A percentile compares a stretch with the other conserved stretches of the same genome.
Evolutionary conservation across 768 basidiomycete species (phyloP).

Genomic region (Tricholoma sp.): DNA sequence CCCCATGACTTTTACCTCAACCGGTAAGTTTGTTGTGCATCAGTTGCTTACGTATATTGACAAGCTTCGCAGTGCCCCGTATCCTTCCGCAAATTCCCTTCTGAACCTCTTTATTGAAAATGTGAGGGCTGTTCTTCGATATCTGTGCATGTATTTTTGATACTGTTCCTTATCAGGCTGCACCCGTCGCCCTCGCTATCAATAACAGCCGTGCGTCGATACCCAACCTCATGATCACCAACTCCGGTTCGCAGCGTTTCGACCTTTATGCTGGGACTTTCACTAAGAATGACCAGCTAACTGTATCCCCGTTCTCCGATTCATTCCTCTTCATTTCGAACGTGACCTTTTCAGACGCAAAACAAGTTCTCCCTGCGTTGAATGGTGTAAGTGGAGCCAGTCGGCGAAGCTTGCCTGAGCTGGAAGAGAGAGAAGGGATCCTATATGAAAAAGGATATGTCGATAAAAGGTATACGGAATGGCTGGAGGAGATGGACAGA

Average conservation of each 20-base stretch:
- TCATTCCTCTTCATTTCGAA: constrained; percentile 57
- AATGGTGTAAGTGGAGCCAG: constrained; percentile 42
- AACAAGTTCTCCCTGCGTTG: constrained; percentile 45
- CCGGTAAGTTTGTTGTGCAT: constrained; percentile 35
- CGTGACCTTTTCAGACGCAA: constrained; percentile 46
- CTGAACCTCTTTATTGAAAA: constrained; percentile 53
- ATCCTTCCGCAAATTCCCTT: constrained; percentile 54
- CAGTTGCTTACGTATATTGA: background rate
- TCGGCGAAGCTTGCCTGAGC: constrained; percentile 25
- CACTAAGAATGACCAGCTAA: constrained; percentile 77
- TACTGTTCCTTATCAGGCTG: constrained; percentile 28
- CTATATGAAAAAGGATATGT: constrained; percentile 47
- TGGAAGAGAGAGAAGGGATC: constrained; percentile 32
- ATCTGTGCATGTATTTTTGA: constrained; percentile 4
- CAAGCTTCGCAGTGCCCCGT: constrained; percentile 43
- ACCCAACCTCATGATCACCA: constrained; percentile 60
- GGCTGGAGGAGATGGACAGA: constrained; percentile 55
- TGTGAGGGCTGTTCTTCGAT: constrained; percentile 21
- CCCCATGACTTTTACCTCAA: constrained; percentile 71
- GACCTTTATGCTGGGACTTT: constrained; percentile 66
- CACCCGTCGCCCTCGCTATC: constrained; percentile 50
- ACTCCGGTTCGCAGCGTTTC: constrained; percentile 62
- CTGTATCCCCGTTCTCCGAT: constrained; percentile 65
- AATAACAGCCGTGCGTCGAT: constrained; percentile 59
- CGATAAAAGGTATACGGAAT: constrained; percentile 42